A percentile compares a stretch with the other conserved stretches of the same genome.
phyloP scores from a whole-genome alignment of 345 rosid species.

The Psidium friedrichsthalianum region DNA sequence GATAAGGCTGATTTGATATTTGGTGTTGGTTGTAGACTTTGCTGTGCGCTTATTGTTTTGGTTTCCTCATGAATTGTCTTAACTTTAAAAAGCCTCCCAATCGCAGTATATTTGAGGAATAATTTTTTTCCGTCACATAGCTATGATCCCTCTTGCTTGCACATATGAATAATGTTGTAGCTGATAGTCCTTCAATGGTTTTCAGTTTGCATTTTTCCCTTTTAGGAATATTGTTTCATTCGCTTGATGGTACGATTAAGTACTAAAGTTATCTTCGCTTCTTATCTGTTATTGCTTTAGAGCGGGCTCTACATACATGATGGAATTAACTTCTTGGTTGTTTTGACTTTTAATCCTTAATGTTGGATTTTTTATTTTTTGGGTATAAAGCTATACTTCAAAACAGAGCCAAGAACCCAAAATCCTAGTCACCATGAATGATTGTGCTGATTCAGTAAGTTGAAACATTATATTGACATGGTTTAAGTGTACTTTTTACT shows the following conservation, averaged over 20 bases:
- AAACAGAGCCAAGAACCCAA: neutral
- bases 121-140: neutral
- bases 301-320: neutral
- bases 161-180: neutral
- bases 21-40: neutral
- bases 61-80: neutral
- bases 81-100: neutral
- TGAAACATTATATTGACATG: too few relatives aligned
- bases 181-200: neutral
- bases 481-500: neutral
- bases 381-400: neutral
- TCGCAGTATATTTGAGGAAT: neutral
- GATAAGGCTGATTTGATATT: neutral
- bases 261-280: neutral
- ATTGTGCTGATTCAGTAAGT: neutral
- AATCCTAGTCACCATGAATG: neutral
- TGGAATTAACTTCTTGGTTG: neutral
- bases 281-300: neutral
- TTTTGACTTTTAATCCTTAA: neutral
- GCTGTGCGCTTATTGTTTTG: neutral
- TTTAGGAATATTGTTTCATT: neutral
- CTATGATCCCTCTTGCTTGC: neutral
- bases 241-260: neutral
- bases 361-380: neutral
- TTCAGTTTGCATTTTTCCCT: neutral